phyloP scores from a whole-genome alignment of 2,329 filamentous ascomycete species.

The Aspergillus persii region DNA sequence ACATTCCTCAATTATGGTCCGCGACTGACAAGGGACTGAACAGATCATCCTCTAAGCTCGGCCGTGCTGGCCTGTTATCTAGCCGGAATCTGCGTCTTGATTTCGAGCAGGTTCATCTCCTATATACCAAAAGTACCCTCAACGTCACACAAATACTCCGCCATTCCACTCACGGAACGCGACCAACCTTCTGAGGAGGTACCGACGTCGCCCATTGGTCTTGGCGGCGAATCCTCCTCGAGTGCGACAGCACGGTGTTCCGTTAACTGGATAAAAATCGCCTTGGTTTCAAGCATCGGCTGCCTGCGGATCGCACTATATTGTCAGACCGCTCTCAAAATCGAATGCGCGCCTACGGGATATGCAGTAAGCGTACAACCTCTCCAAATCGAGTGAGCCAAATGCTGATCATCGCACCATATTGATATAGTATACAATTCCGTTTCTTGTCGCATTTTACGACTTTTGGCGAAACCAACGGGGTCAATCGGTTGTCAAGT shows the following conservation, averaged over 20 bases:
- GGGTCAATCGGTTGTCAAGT: conserved; percentile 20
- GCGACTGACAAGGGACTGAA: conserved; percentile 11
- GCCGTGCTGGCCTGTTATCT: conserved; percentile 42
- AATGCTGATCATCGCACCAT: conserved; percentile 14
- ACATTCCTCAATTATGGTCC: not conserved
- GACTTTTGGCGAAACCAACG: conserved; percentile 38
- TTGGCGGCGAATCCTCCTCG: conserved; percentile 5
- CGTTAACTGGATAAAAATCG: conserved; percentile 25
- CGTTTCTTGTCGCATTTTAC: conserved; percentile 42
- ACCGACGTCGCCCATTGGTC: conserved; percentile 5
- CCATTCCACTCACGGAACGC: conserved; percentile 28
- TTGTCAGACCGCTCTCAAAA: conserved; percentile 39
- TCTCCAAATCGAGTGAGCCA: not conserved
- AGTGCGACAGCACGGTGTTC: conserved; percentile 7
- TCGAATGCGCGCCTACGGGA: conserved; percentile 43
- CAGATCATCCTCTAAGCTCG: conserved; percentile 49
- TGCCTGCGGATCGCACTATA: conserved; percentile 40
- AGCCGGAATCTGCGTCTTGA: conserved; percentile 38
- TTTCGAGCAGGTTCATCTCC: conserved; percentile 34
- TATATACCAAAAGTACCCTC: conserved; percentile 21
- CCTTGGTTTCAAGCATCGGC: conserved; percentile 21
- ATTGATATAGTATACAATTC: conserved; percentile 34
- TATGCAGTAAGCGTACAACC: conserved; percentile 29
- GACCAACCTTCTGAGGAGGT: conserved; percentile 21
- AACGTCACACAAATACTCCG: conserved; percentile 25